A percentile compares a stretch with the other conserved stretches of the same genome.
phyloP scores from a whole-genome alignment of 148 eudicot genomes.

The Bassia scoparia region DNA sequence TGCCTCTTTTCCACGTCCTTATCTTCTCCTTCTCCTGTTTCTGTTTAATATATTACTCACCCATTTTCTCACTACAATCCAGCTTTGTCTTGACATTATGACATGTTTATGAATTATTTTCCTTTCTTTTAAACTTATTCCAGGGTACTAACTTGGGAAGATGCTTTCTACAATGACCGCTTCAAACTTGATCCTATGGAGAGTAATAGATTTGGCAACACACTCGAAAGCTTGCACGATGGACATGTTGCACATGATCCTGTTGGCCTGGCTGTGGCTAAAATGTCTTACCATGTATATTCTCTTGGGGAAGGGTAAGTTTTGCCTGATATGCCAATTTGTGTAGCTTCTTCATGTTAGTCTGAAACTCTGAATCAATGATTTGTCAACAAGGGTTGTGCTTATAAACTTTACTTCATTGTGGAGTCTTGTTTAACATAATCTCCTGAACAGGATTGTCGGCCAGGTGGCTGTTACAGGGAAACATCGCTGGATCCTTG shows the following conservation, averaged over 20 bases:
- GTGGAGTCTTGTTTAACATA: not conserved
- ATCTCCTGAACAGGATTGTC: slow-evolving; percentile 43
- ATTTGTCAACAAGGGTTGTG: not conserved
- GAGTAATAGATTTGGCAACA: slow-evolving; percentile 29
- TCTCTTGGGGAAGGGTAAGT: slow-evolving; percentile 90
- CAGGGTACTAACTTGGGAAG: slow-evolving; percentile 88
- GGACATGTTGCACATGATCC: slow-evolving; percentile 51
- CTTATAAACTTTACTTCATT: not conserved
- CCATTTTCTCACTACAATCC: not conserved
- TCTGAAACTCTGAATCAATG: not conserved
- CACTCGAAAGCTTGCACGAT: slow-evolving; percentile 37
- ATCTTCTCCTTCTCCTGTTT: not conserved
- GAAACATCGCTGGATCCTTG: slow-evolving; percentile 74
- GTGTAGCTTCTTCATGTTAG: not conserved
- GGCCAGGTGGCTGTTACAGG: slow-evolving; percentile 87
- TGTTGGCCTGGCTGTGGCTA: slow-evolving; percentile 72
- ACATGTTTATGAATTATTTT: slow-evolving; percentile 17
- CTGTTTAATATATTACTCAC: not conserved
- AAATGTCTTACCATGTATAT: slow-evolving; percentile 76
- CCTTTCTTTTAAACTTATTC: slow-evolving; percentile 15
- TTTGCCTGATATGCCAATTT: not conserved
- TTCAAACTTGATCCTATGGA: slow-evolving; percentile 35
- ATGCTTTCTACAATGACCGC: slow-evolving; percentile 61
- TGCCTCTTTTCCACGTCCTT: not conserved
- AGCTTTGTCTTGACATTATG: not conserved